Evolutionary conservation across 2,329 filamentous ascomycete species (phyloP), one percentile per base, ranked within the genome.

Genomic region (Aspergillus floridensis): DNA sequence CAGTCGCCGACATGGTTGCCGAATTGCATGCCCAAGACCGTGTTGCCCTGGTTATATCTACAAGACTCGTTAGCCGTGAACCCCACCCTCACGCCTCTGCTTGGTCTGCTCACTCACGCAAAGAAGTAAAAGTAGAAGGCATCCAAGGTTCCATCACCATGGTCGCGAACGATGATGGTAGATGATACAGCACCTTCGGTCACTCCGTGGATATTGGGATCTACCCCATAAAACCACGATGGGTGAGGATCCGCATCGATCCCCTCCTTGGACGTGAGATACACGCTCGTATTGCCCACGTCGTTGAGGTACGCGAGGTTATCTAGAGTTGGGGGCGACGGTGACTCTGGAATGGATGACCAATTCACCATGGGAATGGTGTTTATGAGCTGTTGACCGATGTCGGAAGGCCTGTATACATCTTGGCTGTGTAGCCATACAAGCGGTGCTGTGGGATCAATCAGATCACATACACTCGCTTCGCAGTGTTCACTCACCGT

Each of bases 91-190:
- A 5, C 7, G 19, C 14, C 6, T 6, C n/a, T 10, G 4, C 24
- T 19, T 24, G 6, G 8, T 44, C 16, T 22, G 16, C 4, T 50
- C 26, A 68, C 73, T 67, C 47, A 81, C 72, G 83, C 80, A 66
- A 84, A 85, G 65, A 86, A 87, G 66, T 86, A 87, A 69, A 87
- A 84, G 72, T 86, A 88, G 66, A 86, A 88, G 0, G 80, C 85
- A 73, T 88, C 84, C 2, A 86, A 72, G 4, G 75, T 77, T 24
- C 77, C 72, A 54, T 79, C 74, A 0, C 80, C 82, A 60, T 86
- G 84, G 63, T 87, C 80, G 57, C 81, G 82, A 4, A 86, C 79
- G 21, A 90, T 81, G 32, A 89, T 79, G 0, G 79, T 78, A 41
- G 79, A 79, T 4, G 80, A 80, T 3, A 79, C 77, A 2, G 82